phyloP scores from a whole-genome alignment of 768 basidiomycete species.

The Suillus hirtellus region DNA sequence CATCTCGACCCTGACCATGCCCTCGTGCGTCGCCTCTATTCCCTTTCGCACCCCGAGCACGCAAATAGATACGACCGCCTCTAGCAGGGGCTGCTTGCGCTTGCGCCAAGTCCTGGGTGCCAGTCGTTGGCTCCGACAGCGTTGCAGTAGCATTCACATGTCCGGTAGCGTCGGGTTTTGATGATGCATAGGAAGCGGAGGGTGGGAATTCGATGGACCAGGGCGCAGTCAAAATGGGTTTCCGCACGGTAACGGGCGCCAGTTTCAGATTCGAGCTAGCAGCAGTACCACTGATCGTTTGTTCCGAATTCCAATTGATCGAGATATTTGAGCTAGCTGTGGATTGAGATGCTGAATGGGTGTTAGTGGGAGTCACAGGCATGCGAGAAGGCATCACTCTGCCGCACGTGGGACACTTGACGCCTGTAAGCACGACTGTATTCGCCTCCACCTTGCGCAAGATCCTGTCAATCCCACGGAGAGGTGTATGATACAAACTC shows the following conservation, averaged over 20 bases:
- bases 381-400: slow-evolving; percentile 8
- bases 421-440: neutral
- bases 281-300: slow-evolving; percentile 8
- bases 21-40: neutral
- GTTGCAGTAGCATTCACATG: neutral
- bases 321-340: neutral
- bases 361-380: neutral
- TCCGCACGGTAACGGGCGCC: slow-evolving; percentile 5
- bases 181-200: neutral
- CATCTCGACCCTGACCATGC: neutral
- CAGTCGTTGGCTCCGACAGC: too few relatives aligned
- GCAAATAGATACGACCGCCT: neutral
- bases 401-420: slow-evolving; percentile 9
- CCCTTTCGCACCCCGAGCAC: slow-evolving; percentile 1
- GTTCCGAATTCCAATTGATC: neutral
- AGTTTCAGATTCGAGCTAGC: slow-evolving; percentile 20
- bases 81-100: neutral
- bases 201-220: neutral
- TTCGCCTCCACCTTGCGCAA: neutral
- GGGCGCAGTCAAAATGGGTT: neutral
- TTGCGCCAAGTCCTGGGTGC: neutral
- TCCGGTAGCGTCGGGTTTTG: neutral
- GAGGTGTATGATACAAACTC: slow-evolving; percentile 8
- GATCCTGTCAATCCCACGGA: slow-evolving; percentile 6
- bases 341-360: neutral